Percentiles rank a stretch among this genome's conserved stretches.
These are phyloP conservation scores for Ustilaginoidea virens DNA, from an alignment of 2,329 filamentous ascomycete genomes.

Conservation along the genomic window DNA sequence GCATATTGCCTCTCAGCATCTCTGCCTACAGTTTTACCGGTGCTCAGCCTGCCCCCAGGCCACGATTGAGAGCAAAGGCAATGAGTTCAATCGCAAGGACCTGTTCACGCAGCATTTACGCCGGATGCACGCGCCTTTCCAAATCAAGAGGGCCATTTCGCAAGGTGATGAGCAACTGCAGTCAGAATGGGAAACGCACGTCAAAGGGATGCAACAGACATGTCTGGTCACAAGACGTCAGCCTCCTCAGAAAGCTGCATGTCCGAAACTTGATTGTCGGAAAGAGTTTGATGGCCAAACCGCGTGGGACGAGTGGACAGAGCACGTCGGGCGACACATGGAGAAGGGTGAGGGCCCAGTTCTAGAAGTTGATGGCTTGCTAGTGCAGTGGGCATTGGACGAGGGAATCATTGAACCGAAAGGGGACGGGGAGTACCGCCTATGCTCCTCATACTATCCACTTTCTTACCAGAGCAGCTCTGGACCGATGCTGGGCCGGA, in stretches of 20 bases:
- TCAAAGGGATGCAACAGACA: conserved; percentile 54
- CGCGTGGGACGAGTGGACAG: conserved; percentile 83
- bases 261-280: conserved; percentile 55
- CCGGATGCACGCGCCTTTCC: conserved; percentile 73
- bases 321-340: conserved; percentile 83
- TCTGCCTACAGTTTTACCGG: conserved; percentile 52
- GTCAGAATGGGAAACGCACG: conserved; percentile 46
- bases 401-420: conserved; percentile 46
- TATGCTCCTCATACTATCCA: conserved; percentile 20
- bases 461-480: conserved; percentile 5
- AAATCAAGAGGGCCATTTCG: conserved; percentile 40
- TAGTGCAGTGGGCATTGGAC: conserved; percentile 47
- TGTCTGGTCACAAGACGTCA: conserved; percentile 58
- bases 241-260: conserved; percentile 57
- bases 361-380: conserved; percentile 40
- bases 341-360: conserved; percentile 51
- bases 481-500: conserved; percentile 9
- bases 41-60: conserved; percentile 45
- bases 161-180: conserved; percentile 45
- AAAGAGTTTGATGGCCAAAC: conserved; percentile 53
- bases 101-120: conserved; percentile 89
- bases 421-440: conserved; percentile 38
- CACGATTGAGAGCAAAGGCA: conserved; percentile 39
- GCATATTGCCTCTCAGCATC: conserved; percentile 80
- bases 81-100: conserved; percentile 86